These are phyloP conservation scores for Austroboletus eburneus DNA, from an alignment of 768 basidiomycete species.

Conservation along the genomic window DNA sequence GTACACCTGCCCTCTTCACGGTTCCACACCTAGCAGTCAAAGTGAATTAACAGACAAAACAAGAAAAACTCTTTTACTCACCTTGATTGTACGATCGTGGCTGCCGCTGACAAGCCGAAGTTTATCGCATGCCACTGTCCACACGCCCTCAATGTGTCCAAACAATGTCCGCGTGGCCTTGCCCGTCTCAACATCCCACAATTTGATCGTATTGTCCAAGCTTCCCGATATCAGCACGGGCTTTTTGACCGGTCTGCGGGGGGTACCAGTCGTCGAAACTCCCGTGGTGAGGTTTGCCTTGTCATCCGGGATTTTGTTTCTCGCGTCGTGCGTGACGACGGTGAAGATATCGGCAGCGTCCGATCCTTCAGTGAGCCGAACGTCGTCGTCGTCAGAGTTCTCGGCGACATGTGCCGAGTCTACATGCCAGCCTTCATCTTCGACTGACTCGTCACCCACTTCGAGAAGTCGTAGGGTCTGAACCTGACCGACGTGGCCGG, in stretches of 20 bases:
- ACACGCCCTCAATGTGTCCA: constrained; percentile 97
- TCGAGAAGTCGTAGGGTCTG: constrained; percentile 83
- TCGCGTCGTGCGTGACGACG: constrained; percentile 26
- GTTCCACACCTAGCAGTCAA: constrained; percentile 73
- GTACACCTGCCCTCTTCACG: constrained; percentile 84
- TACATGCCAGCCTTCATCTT: constrained; percentile 12
- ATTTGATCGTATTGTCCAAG: constrained; percentile 91
- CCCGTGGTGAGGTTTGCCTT: constrained; percentile 5
- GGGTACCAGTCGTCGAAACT: constrained; percentile 6
- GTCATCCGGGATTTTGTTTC: constrained; percentile 14
- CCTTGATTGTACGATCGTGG: constrained; percentile 97
- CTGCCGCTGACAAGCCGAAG: constrained; percentile 88
- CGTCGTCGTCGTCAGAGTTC: constrained; percentile 11
- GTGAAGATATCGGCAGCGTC: constrained; percentile 25
- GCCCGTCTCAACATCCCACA: constrained; percentile 93
- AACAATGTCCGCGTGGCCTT: constrained; percentile 80
- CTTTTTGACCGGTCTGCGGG: constrained; percentile 36
- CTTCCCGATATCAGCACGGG: constrained; percentile 85
- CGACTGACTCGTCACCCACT: constrained; percentile 48
- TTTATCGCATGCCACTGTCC: constrained; percentile 92
- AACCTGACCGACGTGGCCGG: constrained; percentile 91
- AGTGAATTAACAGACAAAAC: constrained; percentile 5
- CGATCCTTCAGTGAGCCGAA: constrained; percentile 11
- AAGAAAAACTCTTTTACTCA: constrained; percentile 29
- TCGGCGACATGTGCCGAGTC: constrained; percentile 14